Percentiles rank a stretch among this genome's conserved stretches.
Evolutionary conservation across 2,329 filamentous ascomycete genomes (phyloP).

Genomic region (Phialophora macrospora): DNA sequence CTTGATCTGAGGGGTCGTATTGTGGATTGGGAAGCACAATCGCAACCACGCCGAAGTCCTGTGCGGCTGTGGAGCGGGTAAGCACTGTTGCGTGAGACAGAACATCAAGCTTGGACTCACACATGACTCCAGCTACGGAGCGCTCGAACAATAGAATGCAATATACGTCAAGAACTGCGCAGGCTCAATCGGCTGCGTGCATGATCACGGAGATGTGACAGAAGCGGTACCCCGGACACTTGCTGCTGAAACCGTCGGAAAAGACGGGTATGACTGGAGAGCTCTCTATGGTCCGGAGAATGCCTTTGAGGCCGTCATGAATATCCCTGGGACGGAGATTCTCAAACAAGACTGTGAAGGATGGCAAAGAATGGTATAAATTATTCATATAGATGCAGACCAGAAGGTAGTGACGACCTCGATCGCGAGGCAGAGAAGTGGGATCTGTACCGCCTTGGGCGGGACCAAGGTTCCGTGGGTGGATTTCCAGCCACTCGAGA

Average conservation of each 20-base stretch:
- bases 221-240: neutral
- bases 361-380: neutral
- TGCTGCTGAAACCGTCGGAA: slow-evolving; percentile 1
- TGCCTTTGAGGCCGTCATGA: neutral
- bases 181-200: slow-evolving; percentile 12
- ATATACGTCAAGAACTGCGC: slow-evolving; percentile 3
- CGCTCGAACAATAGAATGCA: neutral
- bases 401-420: slow-evolving; percentile 1
- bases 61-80: slow-evolving; percentile 31
- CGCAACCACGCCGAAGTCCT: slow-evolving; percentile 34
- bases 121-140: slow-evolving; percentile 20
- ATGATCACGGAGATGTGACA: neutral
- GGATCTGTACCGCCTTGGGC: neutral
- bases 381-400: neutral
- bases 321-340: neutral
- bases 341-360: neutral
- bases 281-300: neutral
- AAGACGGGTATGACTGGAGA: neutral
- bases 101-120: slow-evolving; percentile 22
- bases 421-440: neutral
- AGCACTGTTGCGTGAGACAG: slow-evolving; percentile 13
- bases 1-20: slow-evolving; percentile 40
- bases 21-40: slow-evolving; percentile 36
- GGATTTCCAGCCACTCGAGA: slow-evolving; percentile 4
- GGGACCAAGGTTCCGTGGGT: neutral